phyloP scores from a whole-genome alignment of 2,329 filamentous ascomycete species.

The Epichloe amarillans region DNA sequence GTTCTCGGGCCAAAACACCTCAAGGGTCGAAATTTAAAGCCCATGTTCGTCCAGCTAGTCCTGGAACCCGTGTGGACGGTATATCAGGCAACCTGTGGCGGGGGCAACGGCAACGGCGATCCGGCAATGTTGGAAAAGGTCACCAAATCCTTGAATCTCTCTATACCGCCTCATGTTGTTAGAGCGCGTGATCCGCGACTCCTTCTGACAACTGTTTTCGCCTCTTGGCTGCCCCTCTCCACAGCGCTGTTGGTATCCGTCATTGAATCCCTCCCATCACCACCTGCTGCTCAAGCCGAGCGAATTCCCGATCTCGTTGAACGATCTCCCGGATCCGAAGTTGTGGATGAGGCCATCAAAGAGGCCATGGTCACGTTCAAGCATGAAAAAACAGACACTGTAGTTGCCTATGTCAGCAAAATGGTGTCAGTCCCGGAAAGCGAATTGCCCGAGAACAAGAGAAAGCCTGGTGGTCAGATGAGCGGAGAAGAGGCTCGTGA shows the following conservation, averaged over 20 bases:
- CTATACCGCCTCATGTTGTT: conserved; percentile 69
- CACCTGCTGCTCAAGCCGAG: conserved; percentile 62
- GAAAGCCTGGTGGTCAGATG: conserved; percentile 50
- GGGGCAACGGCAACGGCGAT: conserved; percentile 72
- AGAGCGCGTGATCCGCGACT: conserved; percentile 74
- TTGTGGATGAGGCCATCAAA: conserved; percentile 55
- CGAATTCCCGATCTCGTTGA: conserved; percentile 70
- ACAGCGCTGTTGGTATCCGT: conserved; percentile 88
- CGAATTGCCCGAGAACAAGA: conserved; percentile 78
- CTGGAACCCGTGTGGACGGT: conserved; percentile 93
- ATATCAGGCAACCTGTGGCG: conserved; percentile 79
- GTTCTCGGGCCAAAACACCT: conserved; percentile 83
- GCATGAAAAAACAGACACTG: conserved; percentile 53
- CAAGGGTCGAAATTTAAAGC: conserved; percentile 82
- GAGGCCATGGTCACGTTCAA: conserved; percentile 78
- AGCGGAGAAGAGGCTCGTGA: conserved; percentile 85
- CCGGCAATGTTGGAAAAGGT: conserved; percentile 79
- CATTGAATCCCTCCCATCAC: conserved; percentile 82
- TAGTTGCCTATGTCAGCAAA: conserved; percentile 94
- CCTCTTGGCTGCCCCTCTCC: conserved; percentile 82
- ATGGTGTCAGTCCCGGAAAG: conserved; percentile 94
- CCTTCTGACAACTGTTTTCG: conserved; percentile 75
- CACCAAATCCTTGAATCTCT: conserved; percentile 78
- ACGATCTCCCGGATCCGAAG: conserved; percentile 61
- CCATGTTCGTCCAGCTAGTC: conserved; percentile 94